Percentiles rank a stretch among this genome's conserved stretches.
These are phyloP conservation scores for Myotisia sp. DNA, from an alignment of 2,329 filamentous ascomycete genomes.

Conservation along the genomic window DNA sequence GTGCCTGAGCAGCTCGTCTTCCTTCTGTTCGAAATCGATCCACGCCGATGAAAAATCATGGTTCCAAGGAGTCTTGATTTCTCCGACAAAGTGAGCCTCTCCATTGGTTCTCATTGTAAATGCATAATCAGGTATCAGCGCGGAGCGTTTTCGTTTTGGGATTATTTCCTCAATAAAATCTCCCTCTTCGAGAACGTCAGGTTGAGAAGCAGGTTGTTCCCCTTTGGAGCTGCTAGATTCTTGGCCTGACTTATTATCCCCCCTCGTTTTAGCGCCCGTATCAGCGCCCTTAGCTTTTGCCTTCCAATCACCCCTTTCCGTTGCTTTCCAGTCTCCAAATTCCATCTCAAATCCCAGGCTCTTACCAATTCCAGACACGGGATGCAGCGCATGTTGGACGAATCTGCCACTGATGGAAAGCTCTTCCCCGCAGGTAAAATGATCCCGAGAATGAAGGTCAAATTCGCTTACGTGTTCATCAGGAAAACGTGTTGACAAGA, in stretches of 20 bases:
- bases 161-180: background rate
- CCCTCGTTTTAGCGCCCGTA: no score
- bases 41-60: conserved; percentile 5
- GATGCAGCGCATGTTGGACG: conserved; percentile 7
- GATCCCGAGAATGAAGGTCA: conserved; percentile 2
- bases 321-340: conserved; percentile 11
- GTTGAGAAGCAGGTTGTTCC: background rate
- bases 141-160: conserved; percentile 1
- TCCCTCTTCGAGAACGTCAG: no score
- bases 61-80: conserved; percentile 9
- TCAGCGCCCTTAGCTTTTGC: no score
- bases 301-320: conserved; percentile 2
- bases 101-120: conserved; percentile 3
- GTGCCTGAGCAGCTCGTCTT: no score
- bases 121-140: conserved; percentile 7
- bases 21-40: background rate
- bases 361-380: conserved; percentile 8
- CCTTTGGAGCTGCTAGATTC: no score
- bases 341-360: conserved; percentile 1
- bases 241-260: no score
- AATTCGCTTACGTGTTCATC: background rate
- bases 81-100: conserved; percentile 1
- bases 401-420: conserved; percentile 7
- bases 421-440: conserved; percentile 10
- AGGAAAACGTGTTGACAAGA: background rate